Evolutionary conservation across 2,329 filamentous ascomycete genomes (phyloP), one percentile per base, ranked within the genome.

Genomic region (Epichloe elymi): DNA sequence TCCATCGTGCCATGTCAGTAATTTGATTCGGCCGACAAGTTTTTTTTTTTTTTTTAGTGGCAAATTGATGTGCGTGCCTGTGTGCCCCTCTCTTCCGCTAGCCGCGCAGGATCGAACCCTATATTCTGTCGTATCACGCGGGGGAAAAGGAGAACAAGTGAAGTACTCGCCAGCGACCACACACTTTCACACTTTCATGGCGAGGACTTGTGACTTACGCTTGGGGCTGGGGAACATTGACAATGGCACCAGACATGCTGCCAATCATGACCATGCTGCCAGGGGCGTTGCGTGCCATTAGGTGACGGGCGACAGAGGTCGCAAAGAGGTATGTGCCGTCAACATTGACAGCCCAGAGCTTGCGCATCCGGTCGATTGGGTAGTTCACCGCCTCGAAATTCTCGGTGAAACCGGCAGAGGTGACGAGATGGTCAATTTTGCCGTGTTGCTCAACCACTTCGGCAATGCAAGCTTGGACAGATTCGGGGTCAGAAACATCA

Each of bases 231-330:
- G 15, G 91, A 8, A 96, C 86, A 63, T 97, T 97, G 68, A 97
- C 91, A 61, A 97, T 90, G 51, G 84, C 72, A 43, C 90, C 91
- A 48, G 85, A 90, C 90, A 97, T 97, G 76, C 86, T 93, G 30
- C 90, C 91, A 61, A 95, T 93, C 73, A 95, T 86, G 60, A 96
- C 88, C 66, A 97, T 90, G 71, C 85, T 93, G 42, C 90, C 91
- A 0, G 79, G 74, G 5, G 78, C 74, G 65, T 90, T 82, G 61
- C 87, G 81, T 63, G 83, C 82, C 81, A 95, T 93, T 56, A 96
- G 72, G 64, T 96, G 90, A 64, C 87, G 86, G 35, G 90, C 91
- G 8, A 95, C 85, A 5, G 80, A 81, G 23, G 83, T 85, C 3
- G 90, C 87, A 63, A 91, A 95, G 37, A 95, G 74, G 66, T 94